Conservation (phyloP, 2,329 filamentous ascomycete species). For the Monilinia laxa region DNA sequence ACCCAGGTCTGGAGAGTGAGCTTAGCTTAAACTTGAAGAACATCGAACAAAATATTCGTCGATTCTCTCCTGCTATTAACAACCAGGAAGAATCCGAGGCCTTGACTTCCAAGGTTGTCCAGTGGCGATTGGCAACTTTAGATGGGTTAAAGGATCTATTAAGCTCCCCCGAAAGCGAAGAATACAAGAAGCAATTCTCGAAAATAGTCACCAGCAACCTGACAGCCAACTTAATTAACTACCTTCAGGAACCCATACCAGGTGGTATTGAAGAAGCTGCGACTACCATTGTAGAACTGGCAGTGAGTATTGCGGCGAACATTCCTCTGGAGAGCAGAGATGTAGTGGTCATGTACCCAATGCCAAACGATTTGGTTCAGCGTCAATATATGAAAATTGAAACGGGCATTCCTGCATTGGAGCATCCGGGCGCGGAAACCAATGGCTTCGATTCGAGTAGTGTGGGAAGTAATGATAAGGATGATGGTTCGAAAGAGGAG, state of each 20-base stretch:
- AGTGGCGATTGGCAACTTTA: conserved; percentile 89
- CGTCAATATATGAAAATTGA: conserved; percentile 84
- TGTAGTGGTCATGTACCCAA: conserved; percentile 81
- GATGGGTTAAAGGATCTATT: conserved; percentile 80
- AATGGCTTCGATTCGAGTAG: conserved; percentile 38
- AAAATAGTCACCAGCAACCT: conserved; percentile 67
- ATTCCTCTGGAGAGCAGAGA: conserved; percentile 89
- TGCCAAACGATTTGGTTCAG: conserved; percentile 70
- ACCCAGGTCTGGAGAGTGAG: conserved; percentile 76
- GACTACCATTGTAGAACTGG: conserved; percentile 89
- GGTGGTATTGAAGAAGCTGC: conserved; percentile 83
- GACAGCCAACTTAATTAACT: conserved; percentile 67
- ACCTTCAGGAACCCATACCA: conserved; percentile 74
- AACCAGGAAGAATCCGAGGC: conserved; percentile 89
- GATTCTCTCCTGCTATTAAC: conserved; percentile 68
- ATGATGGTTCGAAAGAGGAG: conserved; percentile 35
- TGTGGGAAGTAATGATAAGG: conserved; percentile 39
- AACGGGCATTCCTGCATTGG: conserved; percentile 60
- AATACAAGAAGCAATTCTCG: conserved; percentile 68
- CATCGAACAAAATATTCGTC: conserved; percentile 84
- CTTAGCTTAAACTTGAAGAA: conserved; percentile 78
- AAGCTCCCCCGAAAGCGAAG: conserved; percentile 60
- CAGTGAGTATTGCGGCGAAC: conserved; percentile 80
- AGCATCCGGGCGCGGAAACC: conserved; percentile 40
- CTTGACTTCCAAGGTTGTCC: conserved; percentile 80